Evolutionary conservation across 352 stramenopile species (phyloP), one percentile per base, ranked within the genome.

Genomic region (Aphanomyces cochlioides): DNA sequence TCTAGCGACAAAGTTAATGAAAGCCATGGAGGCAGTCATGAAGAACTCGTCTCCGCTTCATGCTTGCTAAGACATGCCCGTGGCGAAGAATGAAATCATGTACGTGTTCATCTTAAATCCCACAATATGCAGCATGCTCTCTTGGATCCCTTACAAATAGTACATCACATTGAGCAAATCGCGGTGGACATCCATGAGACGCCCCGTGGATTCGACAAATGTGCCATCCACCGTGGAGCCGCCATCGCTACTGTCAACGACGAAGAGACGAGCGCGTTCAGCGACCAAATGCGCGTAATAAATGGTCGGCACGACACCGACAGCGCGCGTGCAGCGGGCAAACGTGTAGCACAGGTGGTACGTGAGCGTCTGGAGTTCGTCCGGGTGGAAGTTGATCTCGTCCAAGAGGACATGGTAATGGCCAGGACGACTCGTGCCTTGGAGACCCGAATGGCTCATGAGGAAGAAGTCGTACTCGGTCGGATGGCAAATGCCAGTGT

Each of bases 211-310:
- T 7, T 13, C 60, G 15, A 34, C 34, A 37, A 56, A 19, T 28
- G 13, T 57, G 65, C 78, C 87, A 7, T 77, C 82, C 34, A 41
- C 60, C 28, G 12, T 56, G 12, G 21, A 57, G 19, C 7, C 60
- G 15, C 19, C 34, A 37, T 67, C 37, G 47, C 19, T 57, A 61
- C 78, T 86, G 8, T 77, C 82, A 39, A 88, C 85, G 34, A 81
- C 67, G 69, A 95, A 96, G 69, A 92, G 91, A n/a, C 88, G 84
- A 5, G 87, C 88, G 15, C 88, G 84, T 53, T 88, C 92, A 13
- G 88, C 88, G 56, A 92, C 76, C 43, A 96, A 72, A 63, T 96
- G 88, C 56, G 88, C 87, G 71, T 96, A 96, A 72, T 95, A 96
- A 6, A 84, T 85, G 0, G 88, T 83, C 36, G 88, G 87, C 12